A percentile compares a stretch with the other conserved stretches of the same genome.
Conservation (phyloP, 1,284 basidiomycete genomes). For the Naganishia sp. region DNA sequence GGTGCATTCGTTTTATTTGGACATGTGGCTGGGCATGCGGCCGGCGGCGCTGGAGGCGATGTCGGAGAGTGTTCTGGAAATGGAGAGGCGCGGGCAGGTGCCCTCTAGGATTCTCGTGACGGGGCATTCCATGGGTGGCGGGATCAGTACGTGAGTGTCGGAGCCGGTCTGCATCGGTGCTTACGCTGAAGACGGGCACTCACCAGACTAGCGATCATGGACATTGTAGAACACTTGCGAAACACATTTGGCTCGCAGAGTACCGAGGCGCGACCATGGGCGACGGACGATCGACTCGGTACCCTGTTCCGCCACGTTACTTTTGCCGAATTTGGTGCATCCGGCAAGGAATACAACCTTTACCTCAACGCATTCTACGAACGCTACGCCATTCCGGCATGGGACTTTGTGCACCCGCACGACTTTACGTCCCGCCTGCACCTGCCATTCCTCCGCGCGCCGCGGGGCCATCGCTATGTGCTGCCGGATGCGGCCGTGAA, state of each 20-base stretch:
- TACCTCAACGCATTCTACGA: constrained; percentile 17
- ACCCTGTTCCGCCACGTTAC: constrained; percentile 10
- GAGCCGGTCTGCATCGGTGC: no score
- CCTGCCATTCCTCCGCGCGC: constrained; percentile 6
- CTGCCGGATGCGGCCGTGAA: constrained; percentile 6
- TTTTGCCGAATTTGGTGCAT: constrained; percentile 19
- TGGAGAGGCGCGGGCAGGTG: neutral
- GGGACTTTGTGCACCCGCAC: constrained; percentile 18
- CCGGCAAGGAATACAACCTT: constrained; percentile 4
- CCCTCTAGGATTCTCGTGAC: neutral
- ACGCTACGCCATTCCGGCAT: constrained; percentile 2
- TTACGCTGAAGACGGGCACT: neutral
- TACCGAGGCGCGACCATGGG: neutral
- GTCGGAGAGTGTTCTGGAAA: constrained; percentile 1
- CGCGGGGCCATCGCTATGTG: constrained; percentile 14
- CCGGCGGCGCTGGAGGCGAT: neutral
- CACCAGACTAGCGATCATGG: constrained; percentile 14
- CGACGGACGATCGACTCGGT: constrained; percentile 1
- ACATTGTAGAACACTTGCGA: constrained; percentile 18
- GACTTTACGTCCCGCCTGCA: constrained; percentile 12
- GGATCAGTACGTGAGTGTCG: constrained; percentile 10
- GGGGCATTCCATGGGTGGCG: constrained; percentile 18
- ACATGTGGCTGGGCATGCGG: constrained; percentile 26
- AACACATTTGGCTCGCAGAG: constrained; percentile 6
- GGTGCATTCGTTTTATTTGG: constrained; percentile 24